These are phyloP conservation scores for Suillus clintonianus DNA, from an alignment of 768 basidiomycete genomes.

Conservation along the genomic window DNA sequence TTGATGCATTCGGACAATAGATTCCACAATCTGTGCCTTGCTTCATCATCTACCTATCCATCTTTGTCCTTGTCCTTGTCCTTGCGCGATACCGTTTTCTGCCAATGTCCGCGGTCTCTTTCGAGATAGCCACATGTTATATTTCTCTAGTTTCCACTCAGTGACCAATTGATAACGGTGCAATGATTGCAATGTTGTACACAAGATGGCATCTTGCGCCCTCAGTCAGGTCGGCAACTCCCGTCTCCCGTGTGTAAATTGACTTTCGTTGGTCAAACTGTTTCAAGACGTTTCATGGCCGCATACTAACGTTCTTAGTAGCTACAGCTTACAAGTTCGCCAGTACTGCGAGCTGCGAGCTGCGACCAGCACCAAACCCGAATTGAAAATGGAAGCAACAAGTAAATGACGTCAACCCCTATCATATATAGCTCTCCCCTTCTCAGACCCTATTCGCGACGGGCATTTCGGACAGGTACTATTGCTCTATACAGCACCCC, in stretches of 20 bases:
- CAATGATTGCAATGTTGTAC: not conserved
- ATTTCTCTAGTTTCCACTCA: not conserved
- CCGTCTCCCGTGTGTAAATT: not conserved
- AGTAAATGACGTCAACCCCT: not conserved
- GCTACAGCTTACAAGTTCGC: not conserved
- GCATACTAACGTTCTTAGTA: not conserved
- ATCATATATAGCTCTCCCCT: not conserved
- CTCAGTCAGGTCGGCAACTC: not conserved
- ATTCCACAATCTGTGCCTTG: not conserved
- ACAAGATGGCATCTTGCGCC: not conserved
- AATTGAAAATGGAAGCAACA: not conserved
- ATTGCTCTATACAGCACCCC: not conserved
- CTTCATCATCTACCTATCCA: not conserved
- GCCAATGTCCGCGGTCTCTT: not conserved
- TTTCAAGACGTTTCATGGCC: not conserved
- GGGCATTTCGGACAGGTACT: not conserved
- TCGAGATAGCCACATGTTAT: not conserved
- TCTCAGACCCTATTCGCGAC: not conserved
- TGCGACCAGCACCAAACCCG: not conserved
- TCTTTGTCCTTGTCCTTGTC: not conserved
- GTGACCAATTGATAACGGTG: not conserved
- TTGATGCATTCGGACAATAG: not conserved
- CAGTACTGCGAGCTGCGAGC: not conserved
- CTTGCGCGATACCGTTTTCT: not conserved
- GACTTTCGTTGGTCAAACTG: not conserved